Conservation (phyloP, 441 rosid species). For the Theobroma grandiflorum region DNA sequence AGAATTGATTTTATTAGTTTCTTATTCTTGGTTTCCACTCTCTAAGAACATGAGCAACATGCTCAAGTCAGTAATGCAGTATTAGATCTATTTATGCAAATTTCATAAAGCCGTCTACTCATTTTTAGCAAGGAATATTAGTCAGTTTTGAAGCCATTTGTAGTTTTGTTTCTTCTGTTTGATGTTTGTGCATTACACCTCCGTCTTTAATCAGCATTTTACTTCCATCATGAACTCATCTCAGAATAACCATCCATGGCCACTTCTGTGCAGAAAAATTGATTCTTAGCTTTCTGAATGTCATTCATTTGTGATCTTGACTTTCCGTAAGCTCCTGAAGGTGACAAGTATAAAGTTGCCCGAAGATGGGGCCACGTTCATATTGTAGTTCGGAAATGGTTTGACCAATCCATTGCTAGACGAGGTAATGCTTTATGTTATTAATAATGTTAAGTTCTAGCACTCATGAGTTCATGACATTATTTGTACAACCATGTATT, state of each 20-base stretch:
- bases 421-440: constrained; percentile 63
- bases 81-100: neutral
- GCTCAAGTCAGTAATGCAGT: neutral
- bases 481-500: constrained; percentile 15
- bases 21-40: neutral
- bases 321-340: constrained; percentile 79
- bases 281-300: constrained; percentile 17
- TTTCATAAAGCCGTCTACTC: neutral
- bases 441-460: constrained; percentile 24
- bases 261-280: neutral
- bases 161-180: constrained; percentile 1
- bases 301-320: constrained; percentile 56
- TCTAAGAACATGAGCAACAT: neutral
- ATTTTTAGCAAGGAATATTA: neutral
- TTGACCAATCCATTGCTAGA: constrained; percentile 84
- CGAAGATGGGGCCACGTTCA: constrained; percentile 89
- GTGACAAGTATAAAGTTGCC: constrained; percentile 97
- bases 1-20: constrained; percentile 19
- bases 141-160: neutral
- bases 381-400: constrained; percentile 90
- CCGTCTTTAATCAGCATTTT: neutral
- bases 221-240: constrained; percentile 6
- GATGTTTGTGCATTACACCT: neutral
- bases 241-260: neutral
- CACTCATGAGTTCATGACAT: constrained; percentile 27